Evolutionary conservation across 768 basidiomycete species (phyloP).

Genomic region (Boletus huronensis): DNA sequence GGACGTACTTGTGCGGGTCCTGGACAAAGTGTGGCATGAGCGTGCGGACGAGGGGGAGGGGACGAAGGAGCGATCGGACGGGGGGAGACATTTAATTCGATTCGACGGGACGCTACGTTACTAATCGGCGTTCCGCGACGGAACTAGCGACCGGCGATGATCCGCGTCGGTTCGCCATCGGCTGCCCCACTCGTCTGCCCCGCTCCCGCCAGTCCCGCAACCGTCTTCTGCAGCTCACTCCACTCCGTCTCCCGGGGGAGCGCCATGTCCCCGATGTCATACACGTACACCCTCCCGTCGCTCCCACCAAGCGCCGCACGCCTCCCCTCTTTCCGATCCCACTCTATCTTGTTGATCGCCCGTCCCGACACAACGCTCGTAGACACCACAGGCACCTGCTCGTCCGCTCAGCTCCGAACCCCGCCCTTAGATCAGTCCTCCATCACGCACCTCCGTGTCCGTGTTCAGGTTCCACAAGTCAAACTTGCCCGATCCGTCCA

Average conservation of each 20-base stretch:
- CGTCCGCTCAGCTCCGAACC: constrained; percentile 2
- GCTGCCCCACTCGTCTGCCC: constrained; percentile 38
- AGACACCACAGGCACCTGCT: constrained; percentile 87
- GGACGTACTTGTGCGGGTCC: constrained; percentile 48
- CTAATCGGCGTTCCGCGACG: constrained; percentile 12
- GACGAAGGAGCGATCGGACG: not conserved
- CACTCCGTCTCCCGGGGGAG: constrained; percentile 89
- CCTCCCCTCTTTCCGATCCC: constrained; percentile 92
- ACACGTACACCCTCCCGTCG: constrained; percentile 90
- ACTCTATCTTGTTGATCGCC: constrained; percentile 92
- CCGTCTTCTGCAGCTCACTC: constrained; percentile 86
- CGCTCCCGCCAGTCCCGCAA: constrained; percentile 64
- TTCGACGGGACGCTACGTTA: no score
- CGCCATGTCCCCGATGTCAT: constrained; percentile 91
- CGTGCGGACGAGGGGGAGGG: not conserved
- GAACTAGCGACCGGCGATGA: constrained; percentile 35
- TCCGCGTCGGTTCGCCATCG: constrained; percentile 29
- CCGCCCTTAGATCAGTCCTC: no score
- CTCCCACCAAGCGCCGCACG: constrained; percentile 88
- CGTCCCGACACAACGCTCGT: constrained; percentile 73
- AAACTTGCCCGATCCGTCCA: constrained; percentile 93
- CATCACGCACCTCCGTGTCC: constrained; percentile 83
- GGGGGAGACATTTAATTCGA: not conserved
- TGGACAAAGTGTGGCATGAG: constrained; percentile 27
- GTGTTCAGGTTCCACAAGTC: constrained; percentile 96